Base-by-base conservation (phyloP, 2,329 filamentous ascomycete species). In the Ceratocystis albifundus region DNA sequence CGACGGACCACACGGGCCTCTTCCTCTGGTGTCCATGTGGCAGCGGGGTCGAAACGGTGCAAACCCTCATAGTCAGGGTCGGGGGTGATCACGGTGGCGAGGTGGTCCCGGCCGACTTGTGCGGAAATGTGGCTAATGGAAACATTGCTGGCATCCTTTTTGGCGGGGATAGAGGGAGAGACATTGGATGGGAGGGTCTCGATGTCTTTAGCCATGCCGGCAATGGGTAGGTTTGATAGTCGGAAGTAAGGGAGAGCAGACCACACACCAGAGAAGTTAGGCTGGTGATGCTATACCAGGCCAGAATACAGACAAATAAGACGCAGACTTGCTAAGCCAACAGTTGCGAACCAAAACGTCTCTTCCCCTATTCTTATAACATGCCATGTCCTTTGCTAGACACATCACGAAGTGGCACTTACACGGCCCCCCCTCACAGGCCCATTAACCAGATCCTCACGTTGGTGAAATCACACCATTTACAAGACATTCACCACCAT, bases 11-110 rank as follows among this genome's bases (percentile, higher is more conserved):
- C 75, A 12, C 71, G 75, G 69, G 74, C 79, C 73, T 87, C 84
- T 70, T 87, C 84, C 44, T 78, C 77, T 2, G 77, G 73, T 17
- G 80, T 79, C 84, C 84, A 87, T 57, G 72, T 72, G 5, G 73
- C 73, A 7, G 28, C 62, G 0, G 76, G 75, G 66, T 79, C 77
- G 71, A 73, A 79, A 53, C 77, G 74, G 69, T 79, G 77, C 41
- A 71, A 70, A 48, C 77, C 77, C 64, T 79, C 77, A 66, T 78
- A 79, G 15, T 68, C 68, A 20, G 72, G 71, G 62, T 75, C 71
- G 4, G 75, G 73, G 1, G 70, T 70, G 8, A 75, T 66, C 30
- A 71, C 70, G 62, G 30, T 30, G 6, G 65, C 30, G 22, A 67
- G 61, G 22, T 61, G 46, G 20, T 44, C 61, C 8, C 65, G 65